Base-by-base conservation (phyloP, 148 eudicot species). In the Drosera capensis region DNA sequence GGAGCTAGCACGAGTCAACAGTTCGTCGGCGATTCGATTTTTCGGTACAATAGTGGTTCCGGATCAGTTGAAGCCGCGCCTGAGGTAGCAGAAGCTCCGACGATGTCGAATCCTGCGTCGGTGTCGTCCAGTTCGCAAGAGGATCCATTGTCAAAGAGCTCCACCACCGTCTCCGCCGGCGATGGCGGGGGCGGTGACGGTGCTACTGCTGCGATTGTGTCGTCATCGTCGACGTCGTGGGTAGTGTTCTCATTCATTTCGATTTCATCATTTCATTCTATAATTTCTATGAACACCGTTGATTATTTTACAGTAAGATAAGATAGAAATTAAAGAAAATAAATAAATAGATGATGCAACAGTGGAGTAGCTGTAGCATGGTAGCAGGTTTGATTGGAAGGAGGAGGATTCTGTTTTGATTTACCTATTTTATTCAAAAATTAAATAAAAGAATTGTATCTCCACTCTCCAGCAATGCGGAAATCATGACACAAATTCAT, bases 401-500 rank as follows among this genome's bases (percentile, higher is more conserved):
- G n/a, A n/a, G n/a, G n/a, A n/a, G n/a, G n/a, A n/a, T n/a, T n/a
- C n/a, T n/a, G n/a, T n/a, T n/a, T n/a, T 15, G 9, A 34, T 4
- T 4, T 2, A 34, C 38, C 13, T 13, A 34, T 34, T 11, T 11
- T 34, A 34, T 4, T 4, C 38, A 11, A 0, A 5, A 34, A 34
- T 9, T 2, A 34, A 5, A 11, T 9, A 9, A 2, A 34, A 11
- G 13, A 5, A 34, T 34, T 82, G 7, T 94, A 90, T 54, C 80
- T 88, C 21, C 85, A 83, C 31, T 74, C 78, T 39, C 81, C 86
- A 18, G 67, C 69, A 51, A 77, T 75, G 71, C 61, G 83, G 26
- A 80, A 72, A 37, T 51, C 49, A 14, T 76, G 52, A 65, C 14
- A 23, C 47, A 1, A 16, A 48, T 34, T 5, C n/a, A 34, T 34